Conservation (phyloP, 2,329 filamentous ascomycete species). For the Beauveria bassiana region DNA sequence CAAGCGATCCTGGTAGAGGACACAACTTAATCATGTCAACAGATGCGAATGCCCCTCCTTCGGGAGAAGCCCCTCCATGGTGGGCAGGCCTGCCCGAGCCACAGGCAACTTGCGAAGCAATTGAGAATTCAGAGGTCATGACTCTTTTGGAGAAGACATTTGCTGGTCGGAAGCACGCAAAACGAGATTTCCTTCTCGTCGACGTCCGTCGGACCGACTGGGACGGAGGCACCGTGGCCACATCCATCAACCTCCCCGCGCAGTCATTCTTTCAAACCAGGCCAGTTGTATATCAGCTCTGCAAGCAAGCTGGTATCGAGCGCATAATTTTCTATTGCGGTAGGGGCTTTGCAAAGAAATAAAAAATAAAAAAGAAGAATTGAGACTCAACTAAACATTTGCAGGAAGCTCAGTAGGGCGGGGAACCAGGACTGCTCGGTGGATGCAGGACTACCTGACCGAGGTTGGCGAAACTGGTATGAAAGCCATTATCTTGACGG, state of each 20-base stretch:
- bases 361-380: not conserved
- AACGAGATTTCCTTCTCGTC: constrained; percentile 37
- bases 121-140: constrained; percentile 34
- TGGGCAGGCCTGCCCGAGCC: constrained; percentile 36
- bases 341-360: constrained; percentile 17
- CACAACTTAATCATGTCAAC: not conserved
- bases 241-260: constrained; percentile 50
- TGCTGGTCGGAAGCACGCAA: constrained; percentile 20
- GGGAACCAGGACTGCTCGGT: constrained; percentile 44
- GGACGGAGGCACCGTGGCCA: constrained; percentile 51
- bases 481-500: constrained; percentile 39
- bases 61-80: constrained; percentile 23
- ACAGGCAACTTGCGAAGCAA: constrained; percentile 27
- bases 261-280: constrained; percentile 46
- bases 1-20: not conserved
- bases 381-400: not conserved
- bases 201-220: constrained; percentile 48
- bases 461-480: constrained; percentile 36
- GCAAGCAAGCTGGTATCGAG: constrained; percentile 39
- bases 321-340: constrained; percentile 50
- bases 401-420: constrained; percentile 43
- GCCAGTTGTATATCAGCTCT: constrained; percentile 39
- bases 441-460: constrained; percentile 49
- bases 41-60: constrained; percentile 4
- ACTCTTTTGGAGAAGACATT: constrained; percentile 31